Evolutionary conservation across 495 filamentous ascomycete species (phyloP), one percentile per base, ranked within the genome.

Genomic region (Penicillium nucicola): DNA sequence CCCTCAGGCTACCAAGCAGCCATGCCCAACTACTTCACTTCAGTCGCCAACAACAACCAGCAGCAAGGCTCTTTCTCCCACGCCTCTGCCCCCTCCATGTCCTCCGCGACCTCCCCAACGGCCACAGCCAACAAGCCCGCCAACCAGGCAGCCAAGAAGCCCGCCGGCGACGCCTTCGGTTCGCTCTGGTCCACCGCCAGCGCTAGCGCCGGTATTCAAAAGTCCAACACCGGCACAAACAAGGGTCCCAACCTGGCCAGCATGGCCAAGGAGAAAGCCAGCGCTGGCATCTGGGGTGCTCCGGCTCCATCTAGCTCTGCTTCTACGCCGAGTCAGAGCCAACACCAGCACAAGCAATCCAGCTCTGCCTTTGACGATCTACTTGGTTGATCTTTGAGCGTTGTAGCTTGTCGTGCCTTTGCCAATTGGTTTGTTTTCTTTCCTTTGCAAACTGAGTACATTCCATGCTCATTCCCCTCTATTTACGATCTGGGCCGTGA

Each of bases 191-290:
- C 79, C 22, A 77, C 85, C 41, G 86, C 89, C 22, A 89, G 86
- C 41, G 85, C 88, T 12, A 86, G 79, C 41, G 81, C 78, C 11
- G 88, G 89, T 32, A 75, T 92, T 41, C 89, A 90, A 73, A 98
- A 96, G 71, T 72, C 78, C 19, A 76, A 70, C 34, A 81, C 84
- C 3, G 71, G 76, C 11, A 67, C 79, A 1, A 82, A 78, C 50
- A 88, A 87, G 53, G 87, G 89, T 7, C 82, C 82, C 38, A 88
- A 84, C 52, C 76, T 98, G 55, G 90, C 90, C 17, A 89, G 92
- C 63, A 87, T 98, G 74, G 92, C 90, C 36, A 96, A 96, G 75
- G 88, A 97, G 67, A 96, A 96, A 75, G 89, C 90, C 33, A 91
- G 84, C 65, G 89, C 90, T 2, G 91, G 92, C 2, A 89, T 98